These are phyloP conservation scores for Suillus plorans DNA, from an alignment of 768 basidiomycete genomes.

Conservation along the genomic window DNA sequence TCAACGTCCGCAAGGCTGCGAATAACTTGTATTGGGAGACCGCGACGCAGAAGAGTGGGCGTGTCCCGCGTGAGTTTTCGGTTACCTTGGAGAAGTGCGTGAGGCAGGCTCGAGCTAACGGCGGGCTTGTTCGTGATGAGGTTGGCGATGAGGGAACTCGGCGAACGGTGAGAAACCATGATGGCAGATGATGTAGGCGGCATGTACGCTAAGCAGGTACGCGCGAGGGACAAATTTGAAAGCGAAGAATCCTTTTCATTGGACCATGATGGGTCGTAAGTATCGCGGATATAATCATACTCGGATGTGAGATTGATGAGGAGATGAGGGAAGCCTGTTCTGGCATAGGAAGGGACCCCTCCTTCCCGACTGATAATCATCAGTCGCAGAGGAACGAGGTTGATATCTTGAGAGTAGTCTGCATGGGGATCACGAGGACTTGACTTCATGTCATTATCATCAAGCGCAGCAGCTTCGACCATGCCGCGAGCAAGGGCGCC, in stretches of 20 bases:
- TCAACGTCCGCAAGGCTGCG: constrained; percentile 73
- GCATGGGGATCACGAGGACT: constrained; percentile 31
- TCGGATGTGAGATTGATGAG: constrained; percentile 93
- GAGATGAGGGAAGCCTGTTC: constrained; percentile 91
- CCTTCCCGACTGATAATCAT: constrained; percentile 98
- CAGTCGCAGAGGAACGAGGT: constrained; percentile 91
- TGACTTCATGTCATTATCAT: constrained; percentile 39
- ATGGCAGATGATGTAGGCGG: constrained; percentile 91
- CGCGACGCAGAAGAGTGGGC: constrained; percentile 89
- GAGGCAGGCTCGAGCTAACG: constrained; percentile 91
- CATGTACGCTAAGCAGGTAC: constrained; percentile 88
- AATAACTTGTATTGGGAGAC: constrained; percentile 82
- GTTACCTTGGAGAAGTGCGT: constrained; percentile 86
- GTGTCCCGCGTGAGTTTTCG: constrained; percentile 85
- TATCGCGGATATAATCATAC: constrained; percentile 78
- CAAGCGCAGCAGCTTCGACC: constrained; percentile 52
- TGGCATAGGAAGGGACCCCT: constrained; percentile 96
- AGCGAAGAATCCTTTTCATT: constrained; percentile 81
- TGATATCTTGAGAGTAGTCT: constrained; percentile 53
- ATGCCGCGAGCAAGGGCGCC: constrained; percentile 86
- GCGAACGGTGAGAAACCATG: constrained; percentile 96
- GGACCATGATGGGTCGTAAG: constrained; percentile 78
- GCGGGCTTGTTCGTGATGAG: constrained; percentile 98
- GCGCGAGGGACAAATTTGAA: constrained; percentile 80
- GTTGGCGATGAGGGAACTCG: constrained; percentile 93